Evolutionary conservation across 2,329 filamentous ascomycete genomes (phyloP).

Genomic region (Aspergillus amoenus): DNA sequence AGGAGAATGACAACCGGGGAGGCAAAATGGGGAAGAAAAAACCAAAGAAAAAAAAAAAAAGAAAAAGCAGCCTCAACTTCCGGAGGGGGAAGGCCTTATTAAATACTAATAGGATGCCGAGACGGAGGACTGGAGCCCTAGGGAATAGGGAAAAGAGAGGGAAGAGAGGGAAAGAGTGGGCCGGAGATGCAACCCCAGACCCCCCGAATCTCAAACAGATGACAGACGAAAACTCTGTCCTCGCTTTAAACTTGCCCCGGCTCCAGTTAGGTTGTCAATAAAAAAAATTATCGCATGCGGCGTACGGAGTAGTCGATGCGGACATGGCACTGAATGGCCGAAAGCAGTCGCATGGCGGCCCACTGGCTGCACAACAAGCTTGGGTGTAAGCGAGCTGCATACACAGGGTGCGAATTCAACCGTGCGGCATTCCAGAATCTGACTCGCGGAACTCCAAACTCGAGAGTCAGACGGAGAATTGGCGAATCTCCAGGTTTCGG

Average conservation of each 20-base stretch:
- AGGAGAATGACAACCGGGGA: background rate
- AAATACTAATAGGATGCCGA: background rate
- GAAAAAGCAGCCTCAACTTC: background rate
- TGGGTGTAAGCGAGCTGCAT: too few species aligned
- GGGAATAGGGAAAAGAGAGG: too few species aligned
- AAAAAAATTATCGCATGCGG: background rate
- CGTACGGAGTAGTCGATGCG: background rate
- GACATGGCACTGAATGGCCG: background rate
- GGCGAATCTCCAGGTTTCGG: background rate
- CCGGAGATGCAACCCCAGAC: background rate
- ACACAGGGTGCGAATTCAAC: too few species aligned
- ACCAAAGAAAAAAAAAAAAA: background rate
- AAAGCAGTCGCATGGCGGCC: background rate
- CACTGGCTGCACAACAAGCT: background rate
- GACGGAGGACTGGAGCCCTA: too few species aligned
- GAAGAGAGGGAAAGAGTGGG: background rate
- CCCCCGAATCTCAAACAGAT: background rate
- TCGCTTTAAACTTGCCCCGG: background rate
- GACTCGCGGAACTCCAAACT: background rate
- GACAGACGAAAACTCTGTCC: conserved; percentile 1
- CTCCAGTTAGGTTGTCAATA: background rate
- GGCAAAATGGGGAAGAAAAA: conserved; percentile 8
- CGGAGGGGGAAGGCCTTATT: background rate
- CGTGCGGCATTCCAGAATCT: too few species aligned
- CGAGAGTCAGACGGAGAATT: background rate